phyloP scores from a whole-genome alignment of 1,284 basidiomycete genomes.

The Moniliophthora roreri region DNA sequence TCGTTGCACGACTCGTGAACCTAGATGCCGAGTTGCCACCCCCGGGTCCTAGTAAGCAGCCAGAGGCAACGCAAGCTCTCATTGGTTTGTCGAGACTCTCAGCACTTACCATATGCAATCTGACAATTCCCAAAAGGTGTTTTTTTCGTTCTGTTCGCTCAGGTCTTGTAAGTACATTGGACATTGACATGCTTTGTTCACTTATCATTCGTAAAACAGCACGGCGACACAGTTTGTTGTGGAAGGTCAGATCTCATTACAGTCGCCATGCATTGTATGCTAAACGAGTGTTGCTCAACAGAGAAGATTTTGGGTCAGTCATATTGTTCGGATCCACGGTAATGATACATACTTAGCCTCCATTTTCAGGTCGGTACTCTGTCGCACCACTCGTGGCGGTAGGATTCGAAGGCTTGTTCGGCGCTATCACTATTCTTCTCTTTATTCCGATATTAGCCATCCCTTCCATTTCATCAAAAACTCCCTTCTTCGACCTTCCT shows the following conservation, averaged over 20 bases:
- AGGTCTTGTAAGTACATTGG: constrained; percentile 78
- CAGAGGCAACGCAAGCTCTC: constrained; percentile 64
- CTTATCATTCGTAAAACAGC: constrained; percentile 40
- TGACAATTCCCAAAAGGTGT: constrained; percentile 55
- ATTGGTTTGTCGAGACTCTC: constrained; percentile 48
- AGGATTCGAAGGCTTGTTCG: constrained; percentile 93
- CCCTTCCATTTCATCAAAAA: constrained; percentile 49
- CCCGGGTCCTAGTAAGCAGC: constrained; percentile 48
- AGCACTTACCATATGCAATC: constrained; percentile 9
- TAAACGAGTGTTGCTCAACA: constrained; percentile 20
- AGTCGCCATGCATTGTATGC: neutral
- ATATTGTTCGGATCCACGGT: neutral
- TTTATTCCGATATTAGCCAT: constrained; percentile 73
- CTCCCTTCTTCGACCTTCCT: constrained; percentile 90
- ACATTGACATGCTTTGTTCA: constrained; percentile 11
- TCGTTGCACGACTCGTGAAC: constrained; percentile 23
- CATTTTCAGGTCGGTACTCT: constrained; percentile 61
- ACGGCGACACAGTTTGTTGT: constrained; percentile 91
- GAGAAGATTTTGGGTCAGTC: constrained; percentile 81
- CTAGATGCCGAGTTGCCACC: constrained; percentile 23
- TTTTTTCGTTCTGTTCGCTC: constrained; percentile 93
- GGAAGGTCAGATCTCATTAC: constrained; percentile 65
- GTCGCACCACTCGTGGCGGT: constrained; percentile 94
- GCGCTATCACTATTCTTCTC: constrained; percentile 74
- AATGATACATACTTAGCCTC: constrained; percentile 6